Percentiles rank a stretch among this genome's conserved stretches.
phyloP scores from a whole-genome alignment of 805 yeast species.

The Saturnispora sanitii region DNA sequence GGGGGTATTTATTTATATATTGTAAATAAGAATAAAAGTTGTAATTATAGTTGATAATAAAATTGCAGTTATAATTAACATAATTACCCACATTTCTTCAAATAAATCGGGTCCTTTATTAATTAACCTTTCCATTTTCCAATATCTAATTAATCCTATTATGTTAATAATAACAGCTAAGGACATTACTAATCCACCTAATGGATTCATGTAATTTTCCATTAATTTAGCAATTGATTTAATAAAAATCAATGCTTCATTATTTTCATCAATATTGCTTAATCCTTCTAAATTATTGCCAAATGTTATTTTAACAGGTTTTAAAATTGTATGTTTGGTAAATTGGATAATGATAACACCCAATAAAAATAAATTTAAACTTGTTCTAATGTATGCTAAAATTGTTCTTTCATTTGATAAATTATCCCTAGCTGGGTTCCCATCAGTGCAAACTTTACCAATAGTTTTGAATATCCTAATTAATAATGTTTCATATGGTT shows the following conservation, averaged over 20 bases:
- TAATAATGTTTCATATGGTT: neutral
- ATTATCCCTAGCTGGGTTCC: conserved; percentile 40
- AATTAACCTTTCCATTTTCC: neutral
- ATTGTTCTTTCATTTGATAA: conserved; percentile 55
- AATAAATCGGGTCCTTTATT: conserved; percentile 3
- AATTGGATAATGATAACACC: conserved; percentile 49
- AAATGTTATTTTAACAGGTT: conserved; percentile 9
- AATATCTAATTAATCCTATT: conserved; percentile 3
- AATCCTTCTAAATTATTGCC: neutral
- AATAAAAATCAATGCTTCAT: neutral
- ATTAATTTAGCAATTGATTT: neutral
- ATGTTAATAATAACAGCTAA: neutral
- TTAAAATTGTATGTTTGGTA: conserved; percentile 28
- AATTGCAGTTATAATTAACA: conserved; percentile 1
- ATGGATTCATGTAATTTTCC: conserved; percentile 3
- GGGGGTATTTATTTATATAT: neutral
- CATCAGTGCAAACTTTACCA: conserved; percentile 1
- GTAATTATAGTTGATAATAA: conserved; percentile 1
- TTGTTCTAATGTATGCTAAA: conserved; percentile 50
- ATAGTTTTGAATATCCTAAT: neutral
- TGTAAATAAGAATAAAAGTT: conserved; percentile 5
- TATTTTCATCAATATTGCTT: neutral
- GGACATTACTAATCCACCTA: conserved; percentile 5
- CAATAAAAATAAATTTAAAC: conserved; percentile 39
- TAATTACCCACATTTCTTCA: conserved; percentile 6